Evolutionary conservation across 257 asterid genomes (phyloP).

Genomic region (Cruciata laevipes): DNA sequence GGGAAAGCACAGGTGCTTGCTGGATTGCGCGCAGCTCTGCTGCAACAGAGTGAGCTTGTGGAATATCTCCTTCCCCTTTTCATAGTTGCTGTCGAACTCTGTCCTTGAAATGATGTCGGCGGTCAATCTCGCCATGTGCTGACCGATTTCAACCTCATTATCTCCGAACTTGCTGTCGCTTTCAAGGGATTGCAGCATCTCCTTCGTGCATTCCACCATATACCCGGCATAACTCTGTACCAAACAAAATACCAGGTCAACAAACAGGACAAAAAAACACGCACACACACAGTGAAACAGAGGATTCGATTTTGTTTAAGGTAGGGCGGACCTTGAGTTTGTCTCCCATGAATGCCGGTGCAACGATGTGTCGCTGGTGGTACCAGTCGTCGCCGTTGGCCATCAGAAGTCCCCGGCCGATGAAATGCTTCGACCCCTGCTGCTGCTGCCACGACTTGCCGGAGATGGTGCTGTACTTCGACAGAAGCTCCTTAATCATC

Average conservation of each 20-base stretch:
- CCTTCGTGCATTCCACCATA: constrained; percentile 73
- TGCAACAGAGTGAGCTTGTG: constrained; percentile 52
- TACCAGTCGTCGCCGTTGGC: constrained; percentile 89
- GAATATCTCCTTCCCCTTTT: constrained; percentile 74
- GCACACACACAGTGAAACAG: not conserved
- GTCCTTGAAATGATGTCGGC: constrained; percentile 89
- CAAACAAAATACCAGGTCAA: not conserved
- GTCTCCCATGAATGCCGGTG: constrained; percentile 87
- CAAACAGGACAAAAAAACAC: not conserved
- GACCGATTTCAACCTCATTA: constrained; percentile 68
- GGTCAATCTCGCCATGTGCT: constrained; percentile 63
- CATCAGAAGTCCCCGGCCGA: constrained; percentile 82
- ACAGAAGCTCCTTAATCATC: constrained; percentile 60
- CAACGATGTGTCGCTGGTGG: constrained; percentile 82
- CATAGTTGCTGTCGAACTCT: constrained; percentile 64
- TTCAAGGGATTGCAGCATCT: constrained; percentile 47
- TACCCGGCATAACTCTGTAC: constrained; percentile 62
- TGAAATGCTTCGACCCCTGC: constrained; percentile 77
- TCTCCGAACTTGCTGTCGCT: constrained; percentile 31
- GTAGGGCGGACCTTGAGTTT: constrained; percentile 52
- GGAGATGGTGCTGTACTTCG: constrained; percentile 51
- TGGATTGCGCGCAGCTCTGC: constrained; percentile 52
- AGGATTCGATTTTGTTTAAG: not conserved
- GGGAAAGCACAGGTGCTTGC: constrained; percentile 69
- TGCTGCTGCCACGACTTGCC: constrained; percentile 90